These are phyloP conservation scores for Tricholoma terreum DNA, from an alignment of 768 basidiomycete species.

Conservation along the genomic window DNA sequence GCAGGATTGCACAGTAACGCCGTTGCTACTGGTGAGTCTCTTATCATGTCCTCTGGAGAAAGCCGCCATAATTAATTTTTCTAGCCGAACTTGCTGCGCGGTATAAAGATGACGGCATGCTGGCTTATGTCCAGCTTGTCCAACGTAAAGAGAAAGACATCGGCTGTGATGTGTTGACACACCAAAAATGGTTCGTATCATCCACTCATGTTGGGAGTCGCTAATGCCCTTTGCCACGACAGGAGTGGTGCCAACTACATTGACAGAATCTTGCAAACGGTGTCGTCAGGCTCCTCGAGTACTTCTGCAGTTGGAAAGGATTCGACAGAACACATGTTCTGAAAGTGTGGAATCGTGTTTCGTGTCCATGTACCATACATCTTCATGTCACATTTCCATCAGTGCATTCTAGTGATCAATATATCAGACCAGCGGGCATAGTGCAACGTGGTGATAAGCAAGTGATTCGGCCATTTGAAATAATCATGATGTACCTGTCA, in stretches of 20 bases:
- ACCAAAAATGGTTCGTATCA: slow-evolving; percentile 80
- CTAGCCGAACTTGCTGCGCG: slow-evolving; percentile 74
- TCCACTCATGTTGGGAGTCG: neutral
- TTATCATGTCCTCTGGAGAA: neutral
- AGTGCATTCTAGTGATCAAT: neutral
- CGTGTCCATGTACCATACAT: neutral
- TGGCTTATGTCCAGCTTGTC: slow-evolving; percentile 86
- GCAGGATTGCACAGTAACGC: slow-evolving; percentile 89
- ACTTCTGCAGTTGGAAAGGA: slow-evolving; percentile 82
- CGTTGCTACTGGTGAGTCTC: slow-evolving; percentile 59
- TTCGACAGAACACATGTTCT: slow-evolving; percentile 88
- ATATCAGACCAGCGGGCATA: neutral
- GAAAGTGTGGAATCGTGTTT: slow-evolving; percentile 7
- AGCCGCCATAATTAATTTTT: slow-evolving; percentile 2
- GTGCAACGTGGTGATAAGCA: slow-evolving; percentile 1
- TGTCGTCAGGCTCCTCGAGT: slow-evolving; percentile 86
- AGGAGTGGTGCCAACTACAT: slow-evolving; percentile 93
- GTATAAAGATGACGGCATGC: slow-evolving; percentile 88
- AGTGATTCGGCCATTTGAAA: neutral
- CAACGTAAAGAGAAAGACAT: slow-evolving; percentile 87
- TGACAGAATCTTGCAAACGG: slow-evolving; percentile 77
- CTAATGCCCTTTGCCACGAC: slow-evolving; percentile 4
- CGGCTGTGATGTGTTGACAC: slow-evolving; percentile 86
- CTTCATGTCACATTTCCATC: neutral
- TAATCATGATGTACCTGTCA: too few relatives aligned